Conservation (phyloP, 2,329 filamentous ascomycete genomes). For the Cordyceps javanica region DNA sequence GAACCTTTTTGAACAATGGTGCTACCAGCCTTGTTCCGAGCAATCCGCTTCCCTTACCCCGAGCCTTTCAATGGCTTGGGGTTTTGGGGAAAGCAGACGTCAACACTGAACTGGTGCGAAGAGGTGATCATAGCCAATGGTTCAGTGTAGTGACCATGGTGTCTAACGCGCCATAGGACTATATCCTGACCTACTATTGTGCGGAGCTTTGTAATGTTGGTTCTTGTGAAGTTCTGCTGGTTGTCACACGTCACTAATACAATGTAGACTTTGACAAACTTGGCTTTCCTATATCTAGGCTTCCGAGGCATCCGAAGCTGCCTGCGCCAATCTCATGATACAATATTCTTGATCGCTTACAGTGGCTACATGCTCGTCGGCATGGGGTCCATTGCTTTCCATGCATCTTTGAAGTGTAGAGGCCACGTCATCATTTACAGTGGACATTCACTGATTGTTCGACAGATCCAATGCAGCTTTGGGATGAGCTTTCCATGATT, state of each 20-base stretch:
- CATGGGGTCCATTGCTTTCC: conserved; percentile 50
- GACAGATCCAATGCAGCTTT: conserved; percentile 53
- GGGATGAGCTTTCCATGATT: conserved; percentile 55
- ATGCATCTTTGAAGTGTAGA: conserved; percentile 49
- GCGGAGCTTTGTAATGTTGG: conserved; percentile 67
- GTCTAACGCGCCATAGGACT: conserved; percentile 27
- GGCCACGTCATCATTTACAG: background rate
- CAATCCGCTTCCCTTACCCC: conserved; percentile 34
- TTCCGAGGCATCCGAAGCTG: conserved; percentile 70
- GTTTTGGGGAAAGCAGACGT: conserved; percentile 65
- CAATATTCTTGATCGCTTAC: conserved; percentile 64
- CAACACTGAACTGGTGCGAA: conserved; percentile 75
- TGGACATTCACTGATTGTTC: background rate
- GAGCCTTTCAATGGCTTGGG: conserved; percentile 36
- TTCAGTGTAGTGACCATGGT: background rate
- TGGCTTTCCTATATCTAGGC: conserved; percentile 74
- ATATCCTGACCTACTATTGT: conserved; percentile 69
- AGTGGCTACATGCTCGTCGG: conserved; percentile 49
- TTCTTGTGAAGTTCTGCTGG: background rate
- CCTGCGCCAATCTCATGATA: conserved; percentile 63
- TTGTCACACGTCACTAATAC: background rate
- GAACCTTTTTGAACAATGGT: background rate
- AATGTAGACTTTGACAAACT: conserved; percentile 67
- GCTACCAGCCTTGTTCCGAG: conserved; percentile 8
- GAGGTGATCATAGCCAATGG: conserved; percentile 43